Evolutionary conservation across 2,329 filamentous ascomycete genomes (phyloP).

Genomic region (Chrysosporium queenslandicum): DNA sequence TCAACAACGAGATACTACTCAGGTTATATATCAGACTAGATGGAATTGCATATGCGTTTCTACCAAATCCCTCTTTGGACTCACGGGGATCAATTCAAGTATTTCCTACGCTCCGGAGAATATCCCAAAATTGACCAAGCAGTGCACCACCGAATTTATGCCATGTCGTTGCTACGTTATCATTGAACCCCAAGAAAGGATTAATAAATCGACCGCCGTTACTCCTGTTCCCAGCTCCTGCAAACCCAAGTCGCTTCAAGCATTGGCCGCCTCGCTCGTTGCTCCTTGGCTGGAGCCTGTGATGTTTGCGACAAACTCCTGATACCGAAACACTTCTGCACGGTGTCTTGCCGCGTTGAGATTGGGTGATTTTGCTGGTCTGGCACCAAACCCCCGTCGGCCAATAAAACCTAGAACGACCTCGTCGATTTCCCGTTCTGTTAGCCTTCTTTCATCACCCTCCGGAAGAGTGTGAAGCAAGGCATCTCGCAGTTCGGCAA

Average conservation of each 20-base stretch:
- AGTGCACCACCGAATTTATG: too few relatives aligned
- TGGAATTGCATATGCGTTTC: too few relatives aligned
- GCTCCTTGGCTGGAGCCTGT: slow-evolving; percentile 37
- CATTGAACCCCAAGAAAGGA: neutral
- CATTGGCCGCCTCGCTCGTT: slow-evolving; percentile 1
- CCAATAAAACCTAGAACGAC: slow-evolving; percentile 82
- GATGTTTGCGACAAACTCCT: slow-evolving; percentile 73
- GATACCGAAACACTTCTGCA: slow-evolving; percentile 86
- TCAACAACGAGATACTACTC: too few relatives aligned
- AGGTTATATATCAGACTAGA: too few relatives aligned
- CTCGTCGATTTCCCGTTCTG: slow-evolving; percentile 67
- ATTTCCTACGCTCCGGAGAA: too few relatives aligned
- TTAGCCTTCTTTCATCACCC: slow-evolving; percentile 52
- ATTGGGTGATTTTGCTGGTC: slow-evolving; percentile 35
- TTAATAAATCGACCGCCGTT: neutral
- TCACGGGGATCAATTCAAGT: too few relatives aligned
- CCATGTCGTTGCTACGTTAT: neutral
- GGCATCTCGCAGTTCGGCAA: slow-evolving; percentile 71
- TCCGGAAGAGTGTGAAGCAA: slow-evolving; percentile 74
- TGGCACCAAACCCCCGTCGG: slow-evolving; percentile 65
- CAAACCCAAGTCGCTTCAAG: neutral
- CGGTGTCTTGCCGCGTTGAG: slow-evolving; percentile 49
- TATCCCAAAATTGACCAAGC: too few relatives aligned
- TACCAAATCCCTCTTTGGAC: too few relatives aligned
- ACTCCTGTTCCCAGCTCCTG: neutral